Conservation (phyloP, 2,329 filamentous ascomycete species). For the Cordyceps cateniannulata region DNA sequence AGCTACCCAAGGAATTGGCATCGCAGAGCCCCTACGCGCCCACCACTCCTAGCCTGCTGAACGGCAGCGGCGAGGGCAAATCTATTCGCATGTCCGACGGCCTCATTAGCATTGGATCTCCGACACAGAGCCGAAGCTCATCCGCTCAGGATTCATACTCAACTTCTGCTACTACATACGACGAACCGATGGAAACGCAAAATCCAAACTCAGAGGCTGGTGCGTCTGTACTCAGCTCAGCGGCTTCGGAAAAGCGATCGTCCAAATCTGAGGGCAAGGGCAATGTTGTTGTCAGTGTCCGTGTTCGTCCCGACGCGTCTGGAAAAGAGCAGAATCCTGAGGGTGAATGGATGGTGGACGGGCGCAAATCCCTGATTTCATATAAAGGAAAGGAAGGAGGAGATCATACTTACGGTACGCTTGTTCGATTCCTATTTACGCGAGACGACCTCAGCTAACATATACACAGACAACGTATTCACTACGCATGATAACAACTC, state of each 20-base stretch:
- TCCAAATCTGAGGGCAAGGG: constrained; percentile 72
- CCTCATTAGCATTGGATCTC: constrained; percentile 70
- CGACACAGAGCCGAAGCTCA: constrained; percentile 82
- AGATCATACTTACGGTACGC: constrained; percentile 83
- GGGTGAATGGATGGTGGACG: constrained; percentile 88
- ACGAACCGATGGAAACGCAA: constrained; percentile 60
- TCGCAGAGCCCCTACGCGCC: constrained; percentile 38
- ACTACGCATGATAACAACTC: constrained; percentile 89
- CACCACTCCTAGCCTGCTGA: constrained; percentile 66
- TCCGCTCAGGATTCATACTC: constrained; percentile 90
- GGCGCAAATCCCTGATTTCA: constrained; percentile 71
- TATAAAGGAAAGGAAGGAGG: constrained; percentile 86
- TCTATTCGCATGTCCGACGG: constrained; percentile 68
- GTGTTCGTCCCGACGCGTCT: constrained; percentile 77
- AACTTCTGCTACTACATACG: constrained; percentile 82
- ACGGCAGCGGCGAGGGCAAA: constrained; percentile 71
- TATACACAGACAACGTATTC: constrained; percentile 81
- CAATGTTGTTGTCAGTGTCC: constrained; percentile 91
- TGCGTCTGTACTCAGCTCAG: constrained; percentile 22
- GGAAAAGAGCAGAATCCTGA: constrained; percentile 57
- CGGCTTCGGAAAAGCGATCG: constrained; percentile 36
- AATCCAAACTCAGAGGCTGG: constrained; percentile 25
- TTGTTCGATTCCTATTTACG: background rate
- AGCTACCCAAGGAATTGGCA: constrained; percentile 48
- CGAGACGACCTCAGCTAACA: constrained; percentile 16